Conservation (phyloP, 2,329 filamentous ascomycete genomes). For the Neopestalotiopsis clavispora region DNA sequence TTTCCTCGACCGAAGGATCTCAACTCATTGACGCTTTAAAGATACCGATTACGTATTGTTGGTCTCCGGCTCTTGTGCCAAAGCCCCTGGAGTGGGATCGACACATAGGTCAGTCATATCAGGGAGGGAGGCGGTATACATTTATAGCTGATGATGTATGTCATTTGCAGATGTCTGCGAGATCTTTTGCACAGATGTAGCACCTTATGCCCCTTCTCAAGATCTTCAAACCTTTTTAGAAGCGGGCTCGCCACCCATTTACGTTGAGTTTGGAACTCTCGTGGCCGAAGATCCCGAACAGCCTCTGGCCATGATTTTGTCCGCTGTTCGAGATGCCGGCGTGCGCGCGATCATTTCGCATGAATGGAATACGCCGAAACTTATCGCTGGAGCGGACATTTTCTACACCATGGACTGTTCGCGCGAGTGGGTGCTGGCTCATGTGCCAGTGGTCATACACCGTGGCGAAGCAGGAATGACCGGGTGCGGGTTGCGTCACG, state of each 20-base stretch:
- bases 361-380: conserved; percentile 67
- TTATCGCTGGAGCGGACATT: conserved; percentile 55
- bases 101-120: neutral
- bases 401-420: conserved; percentile 61
- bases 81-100: neutral
- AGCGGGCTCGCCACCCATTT: neutral
- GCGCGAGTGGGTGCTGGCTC: conserved; percentile 69
- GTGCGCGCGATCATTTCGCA: conserved; percentile 66
- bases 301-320: conserved; percentile 62
- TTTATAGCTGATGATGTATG: neutral
- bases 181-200: neutral
- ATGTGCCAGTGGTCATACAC: conserved; percentile 63
- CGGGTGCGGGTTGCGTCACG: conserved; percentile 64
- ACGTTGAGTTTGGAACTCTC: neutral
- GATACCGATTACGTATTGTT: neutral
- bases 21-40: neutral
- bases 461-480: conserved; percentile 71
- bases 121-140: neutral
- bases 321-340: conserved; percentile 60
- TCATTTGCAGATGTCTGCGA: neutral
- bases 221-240: neutral
- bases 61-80: neutral
- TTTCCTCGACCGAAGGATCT: neutral
- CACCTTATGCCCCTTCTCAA: neutral
- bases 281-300: conserved; percentile 60